Evolutionary conservation across 345 rosid species (phyloP).

Genomic region (Lepidium aucheri): DNA sequence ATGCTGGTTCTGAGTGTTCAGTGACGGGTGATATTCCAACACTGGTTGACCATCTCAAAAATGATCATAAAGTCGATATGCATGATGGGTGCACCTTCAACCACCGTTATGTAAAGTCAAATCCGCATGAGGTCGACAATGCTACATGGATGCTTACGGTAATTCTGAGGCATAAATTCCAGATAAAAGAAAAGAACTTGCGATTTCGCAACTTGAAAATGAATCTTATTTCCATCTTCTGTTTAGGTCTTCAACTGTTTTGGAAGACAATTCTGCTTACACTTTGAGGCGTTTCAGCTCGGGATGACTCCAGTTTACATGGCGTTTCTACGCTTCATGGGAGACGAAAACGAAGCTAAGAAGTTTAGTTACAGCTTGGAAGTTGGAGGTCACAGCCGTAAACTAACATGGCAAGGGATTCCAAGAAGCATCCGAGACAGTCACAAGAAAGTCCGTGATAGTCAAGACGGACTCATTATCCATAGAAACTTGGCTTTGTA

Average conservation of each 20-base stretch:
- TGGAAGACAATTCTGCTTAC: slow-evolving; percentile 88
- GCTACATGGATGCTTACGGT: slow-evolving; percentile 98
- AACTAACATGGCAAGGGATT: slow-evolving; percentile 75
- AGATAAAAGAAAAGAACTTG: background rate
- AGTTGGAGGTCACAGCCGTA: slow-evolving; percentile 72
- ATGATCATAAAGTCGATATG: slow-evolving; percentile 92
- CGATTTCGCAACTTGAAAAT: background rate
- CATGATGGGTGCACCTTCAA: slow-evolving; percentile 80
- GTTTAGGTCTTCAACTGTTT: slow-evolving; percentile 81
- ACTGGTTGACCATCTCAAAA: slow-evolving; percentile 67
- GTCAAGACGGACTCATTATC: slow-evolving; percentile 77
- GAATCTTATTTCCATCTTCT: background rate
- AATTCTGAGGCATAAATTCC: slow-evolving; percentile 13
- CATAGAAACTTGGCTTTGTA: slow-evolving; percentile 76
- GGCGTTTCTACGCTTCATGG: slow-evolving; percentile 91
- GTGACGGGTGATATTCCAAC: slow-evolving; percentile 65
- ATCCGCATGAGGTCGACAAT: slow-evolving; percentile 82
- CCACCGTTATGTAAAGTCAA: slow-evolving; percentile 81
- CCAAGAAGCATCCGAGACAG: slow-evolving; percentile 87
- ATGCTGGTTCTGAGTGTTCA: slow-evolving; percentile 84
- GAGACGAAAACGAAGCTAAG: slow-evolving; percentile 81
- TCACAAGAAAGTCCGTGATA: slow-evolving; percentile 81
- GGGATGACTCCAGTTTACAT: slow-evolving; percentile 81
- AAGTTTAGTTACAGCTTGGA: slow-evolving; percentile 76
- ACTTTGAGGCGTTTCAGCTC: slow-evolving; percentile 89